A percentile compares a stretch with the other conserved stretches of the same genome.
Evolutionary conservation across 768 basidiomycete species (phyloP).

Genomic region (Nidularia pulvinata): DNA sequence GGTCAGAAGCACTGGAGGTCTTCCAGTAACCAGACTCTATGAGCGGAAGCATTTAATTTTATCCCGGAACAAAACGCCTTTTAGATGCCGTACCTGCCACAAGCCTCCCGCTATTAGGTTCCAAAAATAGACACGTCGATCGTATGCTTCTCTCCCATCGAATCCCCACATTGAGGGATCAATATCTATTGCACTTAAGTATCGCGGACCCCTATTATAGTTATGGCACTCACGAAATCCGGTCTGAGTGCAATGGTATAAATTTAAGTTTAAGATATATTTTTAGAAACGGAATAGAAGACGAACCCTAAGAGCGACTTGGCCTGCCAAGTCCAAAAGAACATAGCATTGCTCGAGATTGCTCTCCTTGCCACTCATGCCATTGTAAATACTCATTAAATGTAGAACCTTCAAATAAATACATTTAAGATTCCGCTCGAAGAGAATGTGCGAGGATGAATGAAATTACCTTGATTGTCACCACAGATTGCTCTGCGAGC

Average conservation of each 20-base stretch:
- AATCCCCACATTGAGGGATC: conserved; percentile 54
- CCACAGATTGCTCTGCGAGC: conserved; percentile 38
- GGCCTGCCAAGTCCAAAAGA: conserved; percentile 44
- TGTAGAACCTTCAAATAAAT: conserved; percentile 33
- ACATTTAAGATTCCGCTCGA: not conserved
- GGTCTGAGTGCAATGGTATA: conserved; percentile 24
- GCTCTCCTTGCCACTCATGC: conserved; percentile 49
- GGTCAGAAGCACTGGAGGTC: conserved; percentile 42
- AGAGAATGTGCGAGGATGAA: not conserved
- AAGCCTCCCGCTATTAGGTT: conserved; percentile 44
- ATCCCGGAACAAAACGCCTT: not conserved
- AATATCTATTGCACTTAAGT: conserved; percentile 28
- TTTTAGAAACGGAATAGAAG: not conserved
- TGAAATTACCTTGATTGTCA: conserved; percentile 35
- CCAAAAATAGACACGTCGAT: conserved; percentile 56
- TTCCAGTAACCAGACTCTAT: conserved; percentile 45
- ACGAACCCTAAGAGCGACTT: conserved; percentile 45
- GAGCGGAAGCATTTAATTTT: too few relatives aligned
- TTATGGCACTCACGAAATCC: conserved; percentile 34
- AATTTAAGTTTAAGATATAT: not conserved
- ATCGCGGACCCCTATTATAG: not conserved
- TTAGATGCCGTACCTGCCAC: conserved; percentile 39
- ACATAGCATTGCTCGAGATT: conserved; percentile 46
- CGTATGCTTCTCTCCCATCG: conserved; percentile 47
- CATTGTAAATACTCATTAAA: conserved; percentile 54